Evolutionary conservation across 495 filamentous ascomycete genomes (phyloP).

Genomic region (Aspergillus sclerotiicarbonarius): DNA sequence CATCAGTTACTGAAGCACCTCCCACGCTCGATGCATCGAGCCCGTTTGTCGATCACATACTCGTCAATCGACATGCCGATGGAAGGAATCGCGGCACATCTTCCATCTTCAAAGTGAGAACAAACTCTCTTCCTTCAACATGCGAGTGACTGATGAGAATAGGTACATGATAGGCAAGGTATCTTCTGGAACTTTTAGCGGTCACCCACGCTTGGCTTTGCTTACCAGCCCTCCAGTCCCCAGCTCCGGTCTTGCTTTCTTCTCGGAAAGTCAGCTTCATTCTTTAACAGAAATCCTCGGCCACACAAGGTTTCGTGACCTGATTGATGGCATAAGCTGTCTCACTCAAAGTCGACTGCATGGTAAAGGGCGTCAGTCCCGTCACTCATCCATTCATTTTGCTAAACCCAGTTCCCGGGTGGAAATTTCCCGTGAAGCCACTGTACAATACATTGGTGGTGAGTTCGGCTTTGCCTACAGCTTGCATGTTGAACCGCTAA

Average conservation of each 20-base stretch:
- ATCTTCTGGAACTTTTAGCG: not conserved
- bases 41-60: not conserved
- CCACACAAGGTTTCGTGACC: conserved; percentile 33
- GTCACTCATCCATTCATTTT: not conserved
- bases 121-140: not conserved
- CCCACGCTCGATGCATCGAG: not conserved
- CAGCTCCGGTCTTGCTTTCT: conserved; percentile 34
- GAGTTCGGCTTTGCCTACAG: not conserved
- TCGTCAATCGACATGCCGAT: not conserved
- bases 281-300: conserved; percentile 33
- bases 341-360: conserved; percentile 20
- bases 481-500: not conserved
- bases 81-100: not conserved
- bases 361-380: not conserved
- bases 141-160: not conserved
- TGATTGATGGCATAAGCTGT: conserved; percentile 25
- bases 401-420: not conserved
- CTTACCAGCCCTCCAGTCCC: conserved; percentile 16
- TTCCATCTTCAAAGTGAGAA: not conserved
- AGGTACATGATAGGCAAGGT: not conserved
- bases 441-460: not conserved
- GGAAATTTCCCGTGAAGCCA: not conserved
- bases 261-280: conserved; percentile 31
- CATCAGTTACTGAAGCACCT: not conserved
- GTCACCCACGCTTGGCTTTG: not conserved